These are phyloP conservation scores for Alternaria hordeiaustralica DNA, from an alignment of 2,329 filamentous ascomycete genomes.

Conservation along the genomic window DNA sequence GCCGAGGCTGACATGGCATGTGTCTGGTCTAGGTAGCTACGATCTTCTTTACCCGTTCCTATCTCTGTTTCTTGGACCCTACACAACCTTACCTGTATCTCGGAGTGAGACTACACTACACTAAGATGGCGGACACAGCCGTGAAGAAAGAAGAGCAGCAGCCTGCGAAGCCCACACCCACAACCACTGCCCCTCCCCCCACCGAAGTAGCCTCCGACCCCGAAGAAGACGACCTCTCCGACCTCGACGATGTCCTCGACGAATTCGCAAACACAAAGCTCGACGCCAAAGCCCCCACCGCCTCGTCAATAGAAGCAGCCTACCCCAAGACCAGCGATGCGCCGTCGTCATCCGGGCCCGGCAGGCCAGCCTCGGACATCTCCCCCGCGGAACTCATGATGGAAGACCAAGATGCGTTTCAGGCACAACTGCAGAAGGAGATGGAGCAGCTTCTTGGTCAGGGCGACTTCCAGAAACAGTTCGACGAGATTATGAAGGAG, in stretches of 20 bases:
- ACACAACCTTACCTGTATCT: neutral
- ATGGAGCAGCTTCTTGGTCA: slow-evolving; percentile 85
- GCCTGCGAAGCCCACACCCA: slow-evolving; percentile 11
- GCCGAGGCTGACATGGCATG: slow-evolving; percentile 33
- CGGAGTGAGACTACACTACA: neutral
- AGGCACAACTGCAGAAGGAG: slow-evolving; percentile 83
- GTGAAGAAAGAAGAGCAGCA: slow-evolving; percentile 27
- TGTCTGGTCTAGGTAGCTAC: neutral
- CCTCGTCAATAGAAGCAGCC: slow-evolving; percentile 36
- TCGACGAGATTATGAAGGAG: slow-evolving; percentile 80
- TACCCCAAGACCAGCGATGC: slow-evolving; percentile 40
- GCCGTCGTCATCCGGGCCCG: slow-evolving; percentile 49
- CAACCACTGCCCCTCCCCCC: slow-evolving; percentile 23
- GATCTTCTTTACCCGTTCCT: slow-evolving; percentile 3
- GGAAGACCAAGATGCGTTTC: slow-evolving; percentile 71
- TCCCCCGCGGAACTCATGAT: slow-evolving; percentile 39
- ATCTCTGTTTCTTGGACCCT: neutral
- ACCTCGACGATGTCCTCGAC: slow-evolving; percentile 93
- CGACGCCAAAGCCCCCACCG: slow-evolving; percentile 53
- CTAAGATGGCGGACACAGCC: slow-evolving; percentile 29
- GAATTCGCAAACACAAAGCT: slow-evolving; percentile 77
- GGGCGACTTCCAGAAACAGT: slow-evolving; percentile 76
- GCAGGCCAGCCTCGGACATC: slow-evolving; percentile 41
- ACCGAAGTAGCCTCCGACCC: slow-evolving; percentile 72
- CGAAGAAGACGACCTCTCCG: slow-evolving; percentile 90